Percentiles rank a stretch among this genome's conserved stretches.
phyloP scores from a whole-genome alignment of 129 eudicot genomes.

The Flaveria linearis region DNA sequence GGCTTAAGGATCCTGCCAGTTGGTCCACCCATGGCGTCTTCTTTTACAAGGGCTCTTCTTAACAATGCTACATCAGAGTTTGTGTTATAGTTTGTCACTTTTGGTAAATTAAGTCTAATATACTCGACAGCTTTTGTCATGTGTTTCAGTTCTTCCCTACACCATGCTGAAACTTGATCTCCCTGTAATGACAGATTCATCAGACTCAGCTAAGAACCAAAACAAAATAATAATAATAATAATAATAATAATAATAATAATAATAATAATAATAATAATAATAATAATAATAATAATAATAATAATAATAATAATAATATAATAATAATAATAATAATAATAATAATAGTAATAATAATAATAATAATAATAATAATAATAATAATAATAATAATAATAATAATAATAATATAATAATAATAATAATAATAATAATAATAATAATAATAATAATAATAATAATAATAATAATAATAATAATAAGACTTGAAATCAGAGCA shows the following conservation, averaged over 20 bases:
- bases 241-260: no score
- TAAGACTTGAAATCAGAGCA: no score
- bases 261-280: not conserved
- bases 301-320: not conserved
- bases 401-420: not conserved
- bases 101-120: constrained; percentile 20
- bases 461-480: not conserved
- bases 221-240: not conserved
- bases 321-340: not conserved
- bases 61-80: constrained; percentile 16
- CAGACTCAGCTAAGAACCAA: not conserved
- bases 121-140: constrained; percentile 26
- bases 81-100: constrained; percentile 12
- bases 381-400: not conserved
- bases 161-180: constrained; percentile 18
- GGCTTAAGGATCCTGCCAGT: constrained; percentile 35
- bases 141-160: constrained; percentile 30
- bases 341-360: not conserved
- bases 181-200: constrained; percentile 22
- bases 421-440: not conserved
- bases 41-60: constrained; percentile 27
- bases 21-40: constrained; percentile 8
- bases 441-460: not conserved
- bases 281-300: not conserved
- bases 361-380: not conserved